Conservation (phyloP, 129 eudicot species). For the Scalesia atractyloides region DNA sequence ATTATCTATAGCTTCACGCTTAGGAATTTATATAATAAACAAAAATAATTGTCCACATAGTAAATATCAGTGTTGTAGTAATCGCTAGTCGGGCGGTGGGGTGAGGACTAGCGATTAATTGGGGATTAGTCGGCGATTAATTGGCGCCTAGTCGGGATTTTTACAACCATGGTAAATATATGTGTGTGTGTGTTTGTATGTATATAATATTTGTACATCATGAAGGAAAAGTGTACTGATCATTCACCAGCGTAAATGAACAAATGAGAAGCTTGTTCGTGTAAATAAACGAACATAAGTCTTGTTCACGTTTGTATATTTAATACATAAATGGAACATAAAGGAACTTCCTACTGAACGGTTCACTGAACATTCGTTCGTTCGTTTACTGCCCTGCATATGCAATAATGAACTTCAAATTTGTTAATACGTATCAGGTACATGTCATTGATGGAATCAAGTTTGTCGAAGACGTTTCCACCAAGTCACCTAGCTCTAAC, state of each 20-base stretch:
- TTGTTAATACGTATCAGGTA: constrained; percentile 44
- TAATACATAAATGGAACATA: neutral
- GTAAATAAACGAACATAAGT: neutral
- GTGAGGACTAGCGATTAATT: no score
- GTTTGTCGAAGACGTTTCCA: constrained; percentile 55
- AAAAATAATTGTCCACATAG: no score
- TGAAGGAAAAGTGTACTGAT: neutral
- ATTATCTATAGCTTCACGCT: neutral
- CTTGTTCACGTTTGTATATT: neutral
- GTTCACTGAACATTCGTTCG: neutral
- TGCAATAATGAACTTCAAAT: neutral
- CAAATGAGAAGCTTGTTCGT: neutral
- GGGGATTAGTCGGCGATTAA: no score
- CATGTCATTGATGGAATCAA: constrained; percentile 78
- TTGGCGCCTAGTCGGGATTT: no score
- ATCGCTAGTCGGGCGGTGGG: no score
- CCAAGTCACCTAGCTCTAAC: constrained; percentile 20
- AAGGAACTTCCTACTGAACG: neutral
- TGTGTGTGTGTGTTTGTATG: no score
- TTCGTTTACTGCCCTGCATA: no score
- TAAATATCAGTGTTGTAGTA: no score
- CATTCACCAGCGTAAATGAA: neutral
- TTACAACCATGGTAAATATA: no score
- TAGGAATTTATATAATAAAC: no score
- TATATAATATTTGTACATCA: no score